Evolutionary conservation across 2,329 filamentous ascomycete species (phyloP).

Genomic region (Plenodomus lindquistii): DNA sequence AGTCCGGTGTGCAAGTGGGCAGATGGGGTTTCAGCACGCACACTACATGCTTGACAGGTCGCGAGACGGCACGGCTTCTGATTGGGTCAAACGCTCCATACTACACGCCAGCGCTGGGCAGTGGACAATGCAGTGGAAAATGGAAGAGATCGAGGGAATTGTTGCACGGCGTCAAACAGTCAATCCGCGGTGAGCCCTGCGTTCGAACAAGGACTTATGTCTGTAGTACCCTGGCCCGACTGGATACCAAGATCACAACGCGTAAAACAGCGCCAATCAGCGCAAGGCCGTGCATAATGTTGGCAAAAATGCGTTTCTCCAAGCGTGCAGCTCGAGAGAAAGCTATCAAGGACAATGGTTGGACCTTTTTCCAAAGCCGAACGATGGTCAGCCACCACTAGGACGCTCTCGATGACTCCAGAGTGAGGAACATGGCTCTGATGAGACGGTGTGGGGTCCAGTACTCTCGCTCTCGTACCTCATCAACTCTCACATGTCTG

Average conservation of each 20-base stretch:
- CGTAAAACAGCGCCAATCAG: conserved; percentile 22
- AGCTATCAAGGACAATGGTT: neutral
- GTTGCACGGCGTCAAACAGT: conserved; percentile 43
- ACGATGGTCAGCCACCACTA: neutral
- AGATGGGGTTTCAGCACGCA: conserved; percentile 30
- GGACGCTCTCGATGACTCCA: neutral
- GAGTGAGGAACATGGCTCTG: neutral
- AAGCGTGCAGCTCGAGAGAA: neutral
- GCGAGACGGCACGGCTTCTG: conserved; percentile 12
- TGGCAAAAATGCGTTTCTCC: conserved; percentile 10
- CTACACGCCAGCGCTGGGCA: conserved; percentile 21
- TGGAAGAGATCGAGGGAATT: conserved; percentile 37
- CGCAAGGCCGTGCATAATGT: conserved; percentile 10
- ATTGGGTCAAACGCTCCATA: conserved; percentile 28
- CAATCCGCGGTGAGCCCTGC: conserved; percentile 34
- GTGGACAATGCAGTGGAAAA: conserved; percentile 27
- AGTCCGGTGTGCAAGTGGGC: conserved; percentile 35
- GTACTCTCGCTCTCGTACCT: too few relatives aligned
- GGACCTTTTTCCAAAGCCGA: neutral
- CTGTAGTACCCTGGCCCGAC: conserved; percentile 16
- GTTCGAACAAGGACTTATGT: conserved; percentile 15
- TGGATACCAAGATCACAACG: neutral
- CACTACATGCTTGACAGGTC: conserved; percentile 28
- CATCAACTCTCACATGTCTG: too few relatives aligned
- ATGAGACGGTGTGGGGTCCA: neutral